These are phyloP conservation scores for Gleditsia sinensis DNA, from an alignment of 306 rosid species.

Conservation along the genomic window DNA sequence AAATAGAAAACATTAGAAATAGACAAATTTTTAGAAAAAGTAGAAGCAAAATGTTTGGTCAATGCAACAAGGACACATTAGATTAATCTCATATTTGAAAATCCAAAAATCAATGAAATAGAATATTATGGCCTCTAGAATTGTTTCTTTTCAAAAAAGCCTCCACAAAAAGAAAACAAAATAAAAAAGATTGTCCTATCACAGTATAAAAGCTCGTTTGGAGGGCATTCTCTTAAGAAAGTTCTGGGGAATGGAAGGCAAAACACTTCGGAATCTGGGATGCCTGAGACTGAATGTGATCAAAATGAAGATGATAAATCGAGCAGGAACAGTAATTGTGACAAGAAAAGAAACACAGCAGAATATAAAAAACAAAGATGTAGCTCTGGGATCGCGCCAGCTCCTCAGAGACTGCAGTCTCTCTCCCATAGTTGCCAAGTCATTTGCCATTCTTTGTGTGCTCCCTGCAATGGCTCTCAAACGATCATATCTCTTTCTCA, in stretches of 20 bases:
- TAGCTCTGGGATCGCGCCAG: conserved; percentile 60
- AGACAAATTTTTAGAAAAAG: too few species aligned
- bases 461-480: conserved; percentile 38
- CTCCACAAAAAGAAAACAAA: not conserved
- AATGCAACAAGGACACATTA: not conserved
- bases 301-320: conserved; percentile 8
- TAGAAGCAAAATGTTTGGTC: not conserved
- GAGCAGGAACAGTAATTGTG: conserved; percentile 19
- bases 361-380: conserved; percentile 33
- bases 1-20: too few species aligned
- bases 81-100: not conserved
- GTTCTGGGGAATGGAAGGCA: conserved; percentile 34
- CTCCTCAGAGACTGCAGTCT: conserved; percentile 41
- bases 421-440: conserved; percentile 43
- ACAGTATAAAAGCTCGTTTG: conserved; percentile 32
- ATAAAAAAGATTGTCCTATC: not conserved
- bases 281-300: conserved; percentile 40
- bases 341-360: conserved; percentile 35
- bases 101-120: not conserved
- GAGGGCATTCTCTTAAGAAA: conserved; percentile 47
- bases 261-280: conserved; percentile 35
- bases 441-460: conserved; percentile 31
- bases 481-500: conserved; percentile 48
- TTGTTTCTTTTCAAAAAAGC: not conserved
- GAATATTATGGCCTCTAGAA: not conserved